Conservation (phyloP, 179 eudicot genomes). For the Spergularia azorica region DNA sequence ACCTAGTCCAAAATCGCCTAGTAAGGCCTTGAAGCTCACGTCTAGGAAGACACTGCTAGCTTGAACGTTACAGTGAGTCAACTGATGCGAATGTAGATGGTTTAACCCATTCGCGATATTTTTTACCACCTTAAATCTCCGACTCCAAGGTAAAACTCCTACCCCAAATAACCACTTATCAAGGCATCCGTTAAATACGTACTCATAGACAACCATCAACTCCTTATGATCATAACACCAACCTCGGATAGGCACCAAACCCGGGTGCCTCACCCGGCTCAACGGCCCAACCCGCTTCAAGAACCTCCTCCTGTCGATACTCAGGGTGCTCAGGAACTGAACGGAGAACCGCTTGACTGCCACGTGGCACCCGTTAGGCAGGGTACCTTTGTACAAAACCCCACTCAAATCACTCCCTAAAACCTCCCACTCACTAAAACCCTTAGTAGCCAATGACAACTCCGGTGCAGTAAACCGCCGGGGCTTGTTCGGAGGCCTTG, state of each 20-base stretch:
- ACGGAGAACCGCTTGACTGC: constrained; percentile 63
- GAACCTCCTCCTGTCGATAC: constrained; percentile 45
- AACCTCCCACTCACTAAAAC: constrained; percentile 57
- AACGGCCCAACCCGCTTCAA: constrained; percentile 47
- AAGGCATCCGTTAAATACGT: constrained; percentile 62
- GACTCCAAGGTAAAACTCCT: constrained; percentile 74
- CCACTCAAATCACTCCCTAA: constrained; percentile 56
- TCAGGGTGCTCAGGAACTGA: constrained; percentile 35
- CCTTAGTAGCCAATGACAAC: constrained; percentile 54
- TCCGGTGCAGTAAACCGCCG: constrained; percentile 54
- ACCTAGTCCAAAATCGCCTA: constrained; percentile 66
- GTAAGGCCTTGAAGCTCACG: constrained; percentile 59
- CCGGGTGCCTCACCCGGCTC: constrained; percentile 61
- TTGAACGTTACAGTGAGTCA: constrained; percentile 71
- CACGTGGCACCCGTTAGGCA: constrained; percentile 54
- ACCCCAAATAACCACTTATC: constrained; percentile 77
- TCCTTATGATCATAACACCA: constrained; percentile 67
- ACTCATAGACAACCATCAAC: constrained; percentile 64
- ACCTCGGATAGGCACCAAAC: constrained; percentile 66
- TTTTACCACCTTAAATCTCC: constrained; percentile 67
- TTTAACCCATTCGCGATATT: constrained; percentile 61
- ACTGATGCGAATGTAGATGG: constrained; percentile 55
- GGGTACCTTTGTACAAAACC: constrained; percentile 50
- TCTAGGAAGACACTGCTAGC: constrained; percentile 67
- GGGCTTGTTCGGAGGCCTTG: constrained; percentile 68